Evolutionary conservation across 371 early-diverging fungal species (phyloP).

Genomic region (Syncephalastrum monosporum): DNA sequence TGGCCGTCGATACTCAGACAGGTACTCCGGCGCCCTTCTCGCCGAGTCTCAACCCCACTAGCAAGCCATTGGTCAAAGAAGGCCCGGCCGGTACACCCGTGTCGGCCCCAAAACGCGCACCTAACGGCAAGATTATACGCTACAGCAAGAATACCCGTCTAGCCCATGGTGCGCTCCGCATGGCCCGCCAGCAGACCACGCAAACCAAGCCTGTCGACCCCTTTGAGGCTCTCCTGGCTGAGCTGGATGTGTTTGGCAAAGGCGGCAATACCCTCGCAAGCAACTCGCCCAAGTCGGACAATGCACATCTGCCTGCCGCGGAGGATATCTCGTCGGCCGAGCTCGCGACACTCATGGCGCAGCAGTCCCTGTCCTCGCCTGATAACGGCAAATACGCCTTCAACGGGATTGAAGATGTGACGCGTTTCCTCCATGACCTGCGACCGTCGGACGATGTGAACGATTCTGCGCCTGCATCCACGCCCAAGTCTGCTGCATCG

Average conservation of each 20-base stretch:
- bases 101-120: slow-evolving; percentile 34
- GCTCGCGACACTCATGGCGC: slow-evolving; percentile 8
- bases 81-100: not conserved
- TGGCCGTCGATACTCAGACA: not conserved
- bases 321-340: slow-evolving; percentile 5
- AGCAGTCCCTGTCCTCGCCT: slow-evolving; percentile 16
- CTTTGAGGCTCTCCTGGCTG: slow-evolving; percentile 13
- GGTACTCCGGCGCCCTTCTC: not conserved
- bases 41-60: not conserved
- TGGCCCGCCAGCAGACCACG: slow-evolving; percentile 24
- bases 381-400: not conserved
- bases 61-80: not conserved
- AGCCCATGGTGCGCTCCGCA: slow-evolving; percentile 38
- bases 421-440: too few relatives aligned
- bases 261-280: not conserved
- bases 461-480: too few relatives aligned
- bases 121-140: slow-evolving; percentile 43
- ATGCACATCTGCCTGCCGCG: not conserved
- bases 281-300: not conserved
- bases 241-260: slow-evolving; percentile 8
- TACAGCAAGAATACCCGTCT: slow-evolving; percentile 39
- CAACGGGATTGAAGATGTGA: too few relatives aligned
- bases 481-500: too few relatives aligned
- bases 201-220: slow-evolving; percentile 7
- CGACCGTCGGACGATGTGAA: too few relatives aligned